Evolutionary conservation across 768 basidiomycete species (phyloP).

Genomic region (Lenzites betulinus): DNA sequence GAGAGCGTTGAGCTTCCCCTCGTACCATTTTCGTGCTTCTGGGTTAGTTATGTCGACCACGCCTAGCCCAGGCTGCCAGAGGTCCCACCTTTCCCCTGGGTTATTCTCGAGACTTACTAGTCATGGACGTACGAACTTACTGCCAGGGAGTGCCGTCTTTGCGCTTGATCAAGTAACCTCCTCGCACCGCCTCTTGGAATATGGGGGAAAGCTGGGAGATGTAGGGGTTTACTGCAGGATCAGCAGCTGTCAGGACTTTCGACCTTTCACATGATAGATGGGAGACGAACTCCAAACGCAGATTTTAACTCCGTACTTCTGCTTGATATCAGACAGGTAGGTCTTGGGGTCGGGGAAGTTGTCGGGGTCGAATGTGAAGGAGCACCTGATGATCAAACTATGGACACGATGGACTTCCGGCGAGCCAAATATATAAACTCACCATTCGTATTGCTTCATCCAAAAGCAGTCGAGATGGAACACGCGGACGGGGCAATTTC

Average conservation of each 20-base stretch:
- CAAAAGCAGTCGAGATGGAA: slow-evolving; percentile 81
- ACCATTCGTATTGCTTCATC: slow-evolving; percentile 75
- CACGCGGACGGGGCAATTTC: slow-evolving; percentile 63
- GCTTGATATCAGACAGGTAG: slow-evolving; percentile 61
- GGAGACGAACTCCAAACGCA: slow-evolving; percentile 64
- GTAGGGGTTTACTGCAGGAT: slow-evolving; percentile 63
- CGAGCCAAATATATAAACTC: too few relatives aligned
- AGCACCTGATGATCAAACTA: slow-evolving; percentile 53
- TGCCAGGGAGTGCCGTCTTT: slow-evolving; percentile 69
- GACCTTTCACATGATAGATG: too few relatives aligned
- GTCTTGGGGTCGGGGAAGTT: slow-evolving; percentile 73
- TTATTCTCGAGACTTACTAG: background rate
- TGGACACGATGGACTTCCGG: too few relatives aligned
- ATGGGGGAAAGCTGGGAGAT: slow-evolving; percentile 70
- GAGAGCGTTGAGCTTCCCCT: slow-evolving; percentile 42
- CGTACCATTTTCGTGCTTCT: slow-evolving; percentile 50
- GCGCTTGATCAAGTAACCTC: slow-evolving; percentile 72
- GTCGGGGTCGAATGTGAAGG: slow-evolving; percentile 76
- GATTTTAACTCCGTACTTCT: slow-evolving; percentile 66
- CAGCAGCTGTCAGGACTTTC: too few relatives aligned
- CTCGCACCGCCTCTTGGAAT: slow-evolving; percentile 66
- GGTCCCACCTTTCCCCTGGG: slow-evolving; percentile 46
- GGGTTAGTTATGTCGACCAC: slow-evolving; percentile 69
- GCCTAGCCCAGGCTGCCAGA: slow-evolving; percentile 66
- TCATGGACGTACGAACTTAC: slow-evolving; percentile 37